A percentile compares a stretch with the other conserved stretches of the same genome.
Conservation (phyloP, 2,329 filamentous ascomycete genomes). For the Aphanoascus verrucosus region DNA sequence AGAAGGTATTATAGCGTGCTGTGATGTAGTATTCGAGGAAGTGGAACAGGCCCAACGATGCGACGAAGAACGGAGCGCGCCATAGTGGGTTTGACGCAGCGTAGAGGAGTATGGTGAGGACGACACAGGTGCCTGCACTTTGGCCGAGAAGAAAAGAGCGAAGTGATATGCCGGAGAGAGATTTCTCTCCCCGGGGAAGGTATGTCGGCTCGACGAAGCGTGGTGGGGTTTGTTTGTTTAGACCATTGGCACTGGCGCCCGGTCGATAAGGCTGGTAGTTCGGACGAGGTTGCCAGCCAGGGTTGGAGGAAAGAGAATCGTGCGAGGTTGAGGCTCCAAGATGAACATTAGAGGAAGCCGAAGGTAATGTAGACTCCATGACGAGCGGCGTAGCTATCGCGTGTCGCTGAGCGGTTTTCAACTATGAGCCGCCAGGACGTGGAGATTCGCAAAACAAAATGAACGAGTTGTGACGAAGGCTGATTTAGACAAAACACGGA, state of each 20-base stretch:
- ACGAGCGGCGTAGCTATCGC: neutral
- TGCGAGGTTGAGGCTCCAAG: neutral
- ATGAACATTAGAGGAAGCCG: neutral
- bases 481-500: neutral
- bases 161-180: slow-evolving; percentile 36
- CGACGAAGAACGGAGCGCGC: slow-evolving; percentile 46
- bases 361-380: neutral
- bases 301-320: neutral
- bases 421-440: neutral
- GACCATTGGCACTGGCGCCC: neutral
- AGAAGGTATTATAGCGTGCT: slow-evolving; percentile 66
- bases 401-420: too few relatives aligned
- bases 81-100: slow-evolving; percentile 38
- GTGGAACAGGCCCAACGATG: slow-evolving; percentile 68
- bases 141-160: slow-evolving; percentile 37
- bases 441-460: neutral
- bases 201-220: slow-evolving; percentile 22
- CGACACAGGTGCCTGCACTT: slow-evolving; percentile 28
- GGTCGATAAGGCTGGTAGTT: slow-evolving; percentile 32
- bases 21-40: slow-evolving; percentile 95
- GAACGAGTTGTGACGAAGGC: neutral
- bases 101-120: slow-evolving; percentile 24
- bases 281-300: slow-evolving; percentile 22
- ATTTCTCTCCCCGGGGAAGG: slow-evolving; percentile 32
- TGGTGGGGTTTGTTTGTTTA: neutral